phyloP scores from a whole-genome alignment of 2,329 filamentous ascomycete genomes.

The Fusarium compactum region DNA sequence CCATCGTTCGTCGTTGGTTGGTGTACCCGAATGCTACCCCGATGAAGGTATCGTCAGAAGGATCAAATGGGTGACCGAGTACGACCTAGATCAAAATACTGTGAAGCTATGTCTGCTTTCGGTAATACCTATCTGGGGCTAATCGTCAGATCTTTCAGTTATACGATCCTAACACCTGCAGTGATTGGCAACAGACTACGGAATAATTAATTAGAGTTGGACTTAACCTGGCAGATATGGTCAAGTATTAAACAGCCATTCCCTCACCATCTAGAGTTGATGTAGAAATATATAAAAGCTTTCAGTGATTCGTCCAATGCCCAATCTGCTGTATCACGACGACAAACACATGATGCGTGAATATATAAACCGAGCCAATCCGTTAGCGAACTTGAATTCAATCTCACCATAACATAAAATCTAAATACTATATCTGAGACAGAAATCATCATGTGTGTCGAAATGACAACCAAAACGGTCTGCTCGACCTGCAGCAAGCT shows the following conservation, averaged over 20 bases:
- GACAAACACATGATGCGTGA: neutral
- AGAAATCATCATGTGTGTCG: neutral
- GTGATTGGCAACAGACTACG: neutral
- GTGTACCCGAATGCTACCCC: neutral
- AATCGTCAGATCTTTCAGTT: neutral
- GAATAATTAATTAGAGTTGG: too few species aligned
- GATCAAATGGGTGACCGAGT: neutral
- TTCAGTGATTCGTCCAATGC: neutral
- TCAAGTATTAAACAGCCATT: neutral
- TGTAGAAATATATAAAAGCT: neutral
- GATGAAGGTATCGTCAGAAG: neutral
- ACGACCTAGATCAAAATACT: neutral
- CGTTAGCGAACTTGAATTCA: neutral
- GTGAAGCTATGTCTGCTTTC: neutral
- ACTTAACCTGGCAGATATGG: too few species aligned
- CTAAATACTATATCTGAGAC: neutral
- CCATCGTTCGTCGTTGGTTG: neutral
- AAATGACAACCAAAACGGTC: neutral
- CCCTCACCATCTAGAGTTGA: neutral
- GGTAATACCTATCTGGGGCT: neutral
- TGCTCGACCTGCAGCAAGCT: neutral
- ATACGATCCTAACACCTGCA: too few species aligned
- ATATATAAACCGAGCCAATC: neutral
- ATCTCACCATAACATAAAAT: neutral
- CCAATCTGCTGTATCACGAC: accelerated